Evolutionary conservation across 2,329 filamentous ascomycete genomes (phyloP).

Genomic region (Microdochium paspali): DNA sequence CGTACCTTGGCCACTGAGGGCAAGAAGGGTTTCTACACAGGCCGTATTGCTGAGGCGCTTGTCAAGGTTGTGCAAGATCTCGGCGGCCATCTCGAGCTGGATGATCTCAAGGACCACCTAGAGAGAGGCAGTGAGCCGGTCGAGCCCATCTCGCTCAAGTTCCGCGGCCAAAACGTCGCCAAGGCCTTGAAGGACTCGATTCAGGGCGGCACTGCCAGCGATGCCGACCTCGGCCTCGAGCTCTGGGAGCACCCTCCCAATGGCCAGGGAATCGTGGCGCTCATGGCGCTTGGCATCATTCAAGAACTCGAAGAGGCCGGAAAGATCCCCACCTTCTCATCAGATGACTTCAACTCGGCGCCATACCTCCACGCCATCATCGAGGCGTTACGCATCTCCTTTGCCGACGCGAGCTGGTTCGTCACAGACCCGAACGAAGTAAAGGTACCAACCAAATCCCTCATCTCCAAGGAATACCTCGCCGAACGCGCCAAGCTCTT

Average conservation of each 20-base stretch:
- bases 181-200: slow-evolving; percentile 13
- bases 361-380: slow-evolving; percentile 80
- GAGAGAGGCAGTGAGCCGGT: slow-evolving; percentile 62
- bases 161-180: slow-evolving; percentile 50
- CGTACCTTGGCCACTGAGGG: slow-evolving; percentile 67
- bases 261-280: slow-evolving; percentile 86
- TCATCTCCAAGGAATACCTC: slow-evolving; percentile 69
- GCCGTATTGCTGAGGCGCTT: slow-evolving; percentile 71
- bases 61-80: slow-evolving; percentile 67
- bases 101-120: slow-evolving; percentile 72
- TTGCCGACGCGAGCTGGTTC: slow-evolving; percentile 85
- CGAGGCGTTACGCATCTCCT: slow-evolving; percentile 80
- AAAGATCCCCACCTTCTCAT: slow-evolving; percentile 61
- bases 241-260: slow-evolving; percentile 97
- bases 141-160: slow-evolving; percentile 74
- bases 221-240: slow-evolving; percentile 52
- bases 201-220: slow-evolving; percentile 26
- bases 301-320: slow-evolving; percentile 72
- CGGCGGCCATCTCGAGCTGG: slow-evolving; percentile 69
- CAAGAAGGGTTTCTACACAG: slow-evolving; percentile 86
- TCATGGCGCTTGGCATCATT: slow-evolving; percentile 90
- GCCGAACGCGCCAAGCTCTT: slow-evolving; percentile 56
- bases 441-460: slow-evolving; percentile 57
- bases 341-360: slow-evolving; percentile 70
- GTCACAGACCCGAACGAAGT: slow-evolving; percentile 71